A percentile compares a stretch with the other conserved stretches of the same genome.
Evolutionary conservation across 352 stramenopile species (phyloP).

Genomic region (Phytopythium cucurbitacearum): DNA sequence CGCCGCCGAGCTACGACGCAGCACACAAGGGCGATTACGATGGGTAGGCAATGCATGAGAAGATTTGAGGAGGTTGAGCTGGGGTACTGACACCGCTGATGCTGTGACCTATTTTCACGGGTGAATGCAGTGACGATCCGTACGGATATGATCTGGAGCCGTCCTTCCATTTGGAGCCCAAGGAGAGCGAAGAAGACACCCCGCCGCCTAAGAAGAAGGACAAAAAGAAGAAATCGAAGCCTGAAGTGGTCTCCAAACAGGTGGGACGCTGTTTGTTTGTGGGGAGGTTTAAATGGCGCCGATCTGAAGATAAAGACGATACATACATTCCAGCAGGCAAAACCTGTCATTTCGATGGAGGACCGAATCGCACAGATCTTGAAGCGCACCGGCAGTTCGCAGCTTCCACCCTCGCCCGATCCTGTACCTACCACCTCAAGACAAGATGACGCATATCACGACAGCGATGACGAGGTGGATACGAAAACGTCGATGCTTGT

Average conservation of each 20-base stretch:
- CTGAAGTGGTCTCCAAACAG: constrained; percentile 9
- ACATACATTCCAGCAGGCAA: constrained; percentile 13
- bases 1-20: constrained; percentile 57
- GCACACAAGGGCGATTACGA: not conserved
- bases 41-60: not conserved
- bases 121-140: constrained; percentile 41
- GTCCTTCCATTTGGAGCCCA: constrained; percentile 16
- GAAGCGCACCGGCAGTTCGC: constrained; percentile 65
- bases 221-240: constrained; percentile 23
- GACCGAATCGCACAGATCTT: constrained; percentile 75
- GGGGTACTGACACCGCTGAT: too few species aligned
- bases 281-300: not conserved
- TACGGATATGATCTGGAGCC: constrained; percentile 70
- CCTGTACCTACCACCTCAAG: too few species aligned
- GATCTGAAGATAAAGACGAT: not conserved
- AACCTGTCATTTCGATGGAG: constrained; percentile 39
- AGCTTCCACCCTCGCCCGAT: constrained; percentile 13
- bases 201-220: constrained; percentile 20
- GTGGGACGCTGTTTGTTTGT: not conserved
- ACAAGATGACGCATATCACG: too few species aligned
- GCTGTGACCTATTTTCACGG: not conserved
- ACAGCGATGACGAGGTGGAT: too few species aligned
- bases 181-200: constrained; percentile 18
- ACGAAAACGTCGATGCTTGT: too few species aligned
- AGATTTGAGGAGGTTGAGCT: too few species aligned